Evolutionary conservation across 345 rosid species (phyloP), one percentile per base, ranked within the genome.

Genomic region (Adansonia digitata): DNA sequence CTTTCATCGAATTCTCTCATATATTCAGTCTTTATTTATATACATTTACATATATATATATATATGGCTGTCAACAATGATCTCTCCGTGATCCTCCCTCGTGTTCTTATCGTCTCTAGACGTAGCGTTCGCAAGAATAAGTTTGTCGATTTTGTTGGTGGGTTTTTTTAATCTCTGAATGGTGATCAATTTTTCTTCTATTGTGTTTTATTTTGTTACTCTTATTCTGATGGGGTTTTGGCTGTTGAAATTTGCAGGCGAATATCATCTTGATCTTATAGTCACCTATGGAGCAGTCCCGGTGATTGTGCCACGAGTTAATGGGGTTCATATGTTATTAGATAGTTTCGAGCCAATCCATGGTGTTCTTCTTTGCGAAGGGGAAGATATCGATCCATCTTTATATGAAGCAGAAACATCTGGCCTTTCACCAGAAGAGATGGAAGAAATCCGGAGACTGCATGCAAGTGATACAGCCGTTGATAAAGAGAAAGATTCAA

Each of bases 251-350:
- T 11, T 55, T 77, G 34, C 90, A 93, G 98, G 98, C 18, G 97
- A 93, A 73, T 93, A 93, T 78, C 98, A 93, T 82, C 91, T 93
- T 55, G 97, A 91, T 87, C 94, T 93, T 37, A 85, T 93, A 63
- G 93, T 91, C 18, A 13, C 62, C 31, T 56, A 56, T 2, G 62
- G 62, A 24, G 62, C 62, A 4, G 62, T 56, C 6, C 62, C 62
- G 2, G 35, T 56, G 18, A 56, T 56, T 27, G 62, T 56, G 7
- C 62, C 62, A 13, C 62, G 62, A 11, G 62, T 56, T 14, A 56
- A 13, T 26, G 62, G 62, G 15, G 62, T 56, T 56, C 62, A 56
- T 24, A 56, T 26, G 62, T 56, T 56, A 5, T 56, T 56, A 31
- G 62, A 56, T 56, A 56, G 62, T 56, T 56, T 56, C 62, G 35